Percentiles rank a stretch among this genome's conserved stretches.
Conservation (phyloP, 2,329 filamentous ascomycete genomes). For the Aspergillus japonicus region DNA sequence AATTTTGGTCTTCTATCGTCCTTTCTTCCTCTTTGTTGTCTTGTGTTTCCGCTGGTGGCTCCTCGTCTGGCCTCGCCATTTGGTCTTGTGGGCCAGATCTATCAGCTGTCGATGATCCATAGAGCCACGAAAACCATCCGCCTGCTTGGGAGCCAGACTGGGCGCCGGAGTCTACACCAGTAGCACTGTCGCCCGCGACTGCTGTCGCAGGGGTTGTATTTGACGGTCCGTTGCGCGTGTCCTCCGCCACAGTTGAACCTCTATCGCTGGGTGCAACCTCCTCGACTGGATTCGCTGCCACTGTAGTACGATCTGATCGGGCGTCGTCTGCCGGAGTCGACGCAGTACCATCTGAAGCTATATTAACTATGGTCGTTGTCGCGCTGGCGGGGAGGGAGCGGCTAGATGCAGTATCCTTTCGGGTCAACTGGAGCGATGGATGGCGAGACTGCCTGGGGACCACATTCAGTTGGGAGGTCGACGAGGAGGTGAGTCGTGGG, state of each 20-base stretch:
- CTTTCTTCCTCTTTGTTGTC: conserved; percentile 14
- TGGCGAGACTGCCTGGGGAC: conserved; percentile 28
- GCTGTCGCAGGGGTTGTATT: conserved; percentile 14
- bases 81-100: conserved; percentile 11
- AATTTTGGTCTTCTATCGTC: conserved; percentile 8
- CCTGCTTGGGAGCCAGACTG: conserved; percentile 21
- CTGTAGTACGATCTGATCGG: conserved; percentile 14
- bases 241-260: conserved; percentile 14
- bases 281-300: conserved; percentile 13
- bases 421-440: conserved; percentile 45
- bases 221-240: conserved; percentile 20
- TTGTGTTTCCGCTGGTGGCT: conserved; percentile 11
- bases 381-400: conserved; percentile 47
- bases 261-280: conserved; percentile 22
- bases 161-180: conserved; percentile 8
- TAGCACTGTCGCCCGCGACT: conserved; percentile 12
- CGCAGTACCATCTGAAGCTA: conserved; percentile 42
- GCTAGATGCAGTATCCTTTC: conserved; percentile 40
- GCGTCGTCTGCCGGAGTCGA: conserved; percentile 29
- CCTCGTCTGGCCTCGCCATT: conserved; percentile 17
- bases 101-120: conserved; percentile 22
- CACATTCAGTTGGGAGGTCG: conserved; percentile 27
- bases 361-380: conserved; percentile 47
- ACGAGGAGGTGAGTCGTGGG: conserved; percentile 30
- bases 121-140: conserved; percentile 43